A percentile compares a stretch with the other conserved stretches of the same genome.
These are phyloP conservation scores for Umbelopsis vinacea DNA, from an alignment of 192 early-diverging fungal species.

Conservation along the genomic window DNA sequence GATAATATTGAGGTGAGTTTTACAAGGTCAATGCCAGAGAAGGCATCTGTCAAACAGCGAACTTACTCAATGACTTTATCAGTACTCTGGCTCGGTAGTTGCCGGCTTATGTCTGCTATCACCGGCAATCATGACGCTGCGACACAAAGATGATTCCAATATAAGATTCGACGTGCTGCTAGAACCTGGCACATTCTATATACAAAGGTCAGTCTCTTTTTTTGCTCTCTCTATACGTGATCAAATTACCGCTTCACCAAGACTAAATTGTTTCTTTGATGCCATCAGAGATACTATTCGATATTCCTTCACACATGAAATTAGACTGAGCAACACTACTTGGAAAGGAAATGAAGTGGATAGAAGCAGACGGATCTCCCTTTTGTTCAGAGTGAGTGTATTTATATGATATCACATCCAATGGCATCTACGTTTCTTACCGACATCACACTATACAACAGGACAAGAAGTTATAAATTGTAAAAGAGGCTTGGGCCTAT, in stretches of 20 bases:
- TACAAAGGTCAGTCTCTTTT: conserved; percentile 66
- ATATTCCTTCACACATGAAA: conserved; percentile 82
- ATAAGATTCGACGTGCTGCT: conserved; percentile 65
- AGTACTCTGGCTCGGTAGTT: conserved; percentile 70
- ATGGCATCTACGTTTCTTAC: background rate
- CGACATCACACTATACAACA: background rate
- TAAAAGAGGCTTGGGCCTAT: too few species aligned
- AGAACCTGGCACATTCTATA: conserved; percentile 69
- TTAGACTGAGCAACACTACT: conserved; percentile 55
- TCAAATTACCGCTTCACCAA: too few species aligned
- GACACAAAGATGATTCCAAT: conserved; percentile 63
- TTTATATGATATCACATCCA: background rate
- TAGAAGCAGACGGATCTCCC: conserved; percentile 68
- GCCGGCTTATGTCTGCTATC: conserved; percentile 77
- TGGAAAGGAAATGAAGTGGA: conserved; percentile 59
- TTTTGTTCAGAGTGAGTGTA: conserved; percentile 69
- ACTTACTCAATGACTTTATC: background rate
- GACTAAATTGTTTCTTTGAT: background rate
- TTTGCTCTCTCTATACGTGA: background rate
- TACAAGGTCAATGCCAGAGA: background rate
- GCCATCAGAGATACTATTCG: conserved; percentile 58
- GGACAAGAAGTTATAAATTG: background rate
- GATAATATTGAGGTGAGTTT: conserved; percentile 71
- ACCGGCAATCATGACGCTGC: conserved; percentile 72
- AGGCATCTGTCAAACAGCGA: background rate